Conservation (phyloP, 2,329 filamentous ascomycete species). For the Pseudogymnoascus sp. region DNA sequence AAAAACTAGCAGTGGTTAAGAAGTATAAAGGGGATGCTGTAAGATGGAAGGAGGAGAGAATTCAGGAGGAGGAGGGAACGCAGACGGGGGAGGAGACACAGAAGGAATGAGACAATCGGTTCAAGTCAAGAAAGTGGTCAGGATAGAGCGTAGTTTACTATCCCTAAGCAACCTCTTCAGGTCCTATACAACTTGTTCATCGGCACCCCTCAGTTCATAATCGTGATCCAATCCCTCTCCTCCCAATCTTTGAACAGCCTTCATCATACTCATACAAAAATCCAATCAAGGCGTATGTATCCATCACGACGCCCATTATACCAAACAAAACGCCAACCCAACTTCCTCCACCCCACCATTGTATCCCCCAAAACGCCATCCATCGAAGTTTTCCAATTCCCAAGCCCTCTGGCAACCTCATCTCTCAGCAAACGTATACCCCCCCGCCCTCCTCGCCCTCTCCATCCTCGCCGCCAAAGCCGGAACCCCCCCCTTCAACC, state of each 20-base stretch:
- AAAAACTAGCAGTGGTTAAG: no score
- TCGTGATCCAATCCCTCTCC: not conserved
- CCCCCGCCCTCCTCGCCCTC: conserved; percentile 47
- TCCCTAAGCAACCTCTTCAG: not conserved
- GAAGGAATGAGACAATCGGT: not conserved
- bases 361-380: not conserved
- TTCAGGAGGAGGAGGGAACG: not conserved
- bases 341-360: no score
- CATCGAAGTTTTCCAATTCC: not conserved
- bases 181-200: not conserved
- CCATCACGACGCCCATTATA: not conserved
- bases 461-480: conserved; percentile 57
- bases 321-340: not conserved
- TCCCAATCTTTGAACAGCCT: not conserved
- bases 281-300: not conserved
- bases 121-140: not conserved
- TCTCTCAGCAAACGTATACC: conserved; percentile 21
- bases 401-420: not conserved
- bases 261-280: not conserved
- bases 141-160: not conserved
- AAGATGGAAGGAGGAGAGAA: no score
- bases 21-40: no score
- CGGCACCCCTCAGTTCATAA: not conserved
- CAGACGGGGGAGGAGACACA: not conserved
- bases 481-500: conserved; percentile 53